Base-by-base conservation (phyloP, 148 eudicot species). In the Camellia lanceoleosa region DNA sequence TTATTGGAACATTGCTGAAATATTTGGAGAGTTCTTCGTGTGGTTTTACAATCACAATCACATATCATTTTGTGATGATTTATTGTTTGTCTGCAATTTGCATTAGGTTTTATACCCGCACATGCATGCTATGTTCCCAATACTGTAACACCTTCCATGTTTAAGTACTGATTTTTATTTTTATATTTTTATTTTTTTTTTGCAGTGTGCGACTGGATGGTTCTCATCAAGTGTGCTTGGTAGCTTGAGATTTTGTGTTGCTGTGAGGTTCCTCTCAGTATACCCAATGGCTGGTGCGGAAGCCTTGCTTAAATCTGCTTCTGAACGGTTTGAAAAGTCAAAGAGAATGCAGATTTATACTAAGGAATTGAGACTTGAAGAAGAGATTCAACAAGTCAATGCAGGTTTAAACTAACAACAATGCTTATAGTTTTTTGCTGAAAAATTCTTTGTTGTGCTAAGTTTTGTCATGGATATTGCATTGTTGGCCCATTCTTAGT, bases 161-260 rank as follows among this genome's bases (percentile, higher is more conserved):
- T 55, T 20, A 42, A 64, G 60, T 75, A 51, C 2, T 75, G 63
- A 44, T 19, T 19, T 46, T 42, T 77, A 55, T n/a, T n/a, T n/a
- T n/a, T n/a, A n/a, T n/a, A n/a, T n/a, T n/a, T n/a, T n/a, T n/a
- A n/a, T n/a, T n/a, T n/a, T n/a, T n/a, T n/a, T n/a, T 80, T 76
- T 84, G 83, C 85, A 95, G 98, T 74, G 78, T 74, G 87, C 87
- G 42, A 89, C 93, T 46, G 98, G 98, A 79, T 95, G 98, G 98
- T 95, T 91, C 82, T 61, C 93, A 9, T 68, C 92, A 47, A 80
- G 71, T 49, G 72, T 83, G 60, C 85, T 91, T 58, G 86, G 86
- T 71, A 86, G 81, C 75, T 83, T 95, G 82, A 88, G 94, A 81
- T 80, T 82, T 11, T 83, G 93, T 80, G 85, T 95, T 78, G 86